Evolutionary conservation across 345 rosid species (phyloP).

Genomic region (Euphorbia tirucalli): DNA sequence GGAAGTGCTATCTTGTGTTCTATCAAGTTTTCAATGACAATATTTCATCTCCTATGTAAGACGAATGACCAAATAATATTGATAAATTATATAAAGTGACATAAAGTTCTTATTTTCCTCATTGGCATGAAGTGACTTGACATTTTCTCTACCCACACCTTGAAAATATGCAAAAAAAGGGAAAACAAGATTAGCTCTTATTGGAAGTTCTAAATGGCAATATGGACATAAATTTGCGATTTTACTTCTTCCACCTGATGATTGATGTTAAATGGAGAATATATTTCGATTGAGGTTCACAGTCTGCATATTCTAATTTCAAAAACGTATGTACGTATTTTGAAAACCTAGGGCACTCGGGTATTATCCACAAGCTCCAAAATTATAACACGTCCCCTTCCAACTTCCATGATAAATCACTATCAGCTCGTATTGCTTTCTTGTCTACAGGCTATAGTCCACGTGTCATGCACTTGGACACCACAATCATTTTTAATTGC

Average conservation of each 20-base stretch:
- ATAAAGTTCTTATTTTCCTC: not conserved
- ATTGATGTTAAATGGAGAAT: not conserved
- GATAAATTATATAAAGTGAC: too few relatives aligned
- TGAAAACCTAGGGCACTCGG: not conserved
- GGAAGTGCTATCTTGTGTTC: too few relatives aligned
- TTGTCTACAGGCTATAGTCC: not conserved
- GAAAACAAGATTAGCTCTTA: too few relatives aligned
- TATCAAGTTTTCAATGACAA: too few relatives aligned
- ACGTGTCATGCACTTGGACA: slow-evolving; percentile 14
- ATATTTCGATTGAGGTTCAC: not conserved
- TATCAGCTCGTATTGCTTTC: not conserved
- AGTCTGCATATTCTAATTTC: too few relatives aligned
- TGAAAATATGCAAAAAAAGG: too few relatives aligned
- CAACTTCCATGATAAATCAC: not conserved
- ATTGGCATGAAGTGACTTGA: not conserved
- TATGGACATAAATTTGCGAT: not conserved
- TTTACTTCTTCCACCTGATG: not conserved
- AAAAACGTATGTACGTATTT: not conserved
- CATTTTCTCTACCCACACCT: too few relatives aligned
- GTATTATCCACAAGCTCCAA: not conserved
- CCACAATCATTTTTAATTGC: slow-evolving; percentile 1
- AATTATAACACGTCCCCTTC: not conserved
- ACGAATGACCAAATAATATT: too few relatives aligned
- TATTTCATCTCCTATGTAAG: too few relatives aligned
- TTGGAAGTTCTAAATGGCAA: not conserved